Percentiles rank a stretch among this genome's conserved stretches.
Evolutionary conservation across 148 eudicot genomes (phyloP).

Genomic region (Euryodendron excelsum): DNA sequence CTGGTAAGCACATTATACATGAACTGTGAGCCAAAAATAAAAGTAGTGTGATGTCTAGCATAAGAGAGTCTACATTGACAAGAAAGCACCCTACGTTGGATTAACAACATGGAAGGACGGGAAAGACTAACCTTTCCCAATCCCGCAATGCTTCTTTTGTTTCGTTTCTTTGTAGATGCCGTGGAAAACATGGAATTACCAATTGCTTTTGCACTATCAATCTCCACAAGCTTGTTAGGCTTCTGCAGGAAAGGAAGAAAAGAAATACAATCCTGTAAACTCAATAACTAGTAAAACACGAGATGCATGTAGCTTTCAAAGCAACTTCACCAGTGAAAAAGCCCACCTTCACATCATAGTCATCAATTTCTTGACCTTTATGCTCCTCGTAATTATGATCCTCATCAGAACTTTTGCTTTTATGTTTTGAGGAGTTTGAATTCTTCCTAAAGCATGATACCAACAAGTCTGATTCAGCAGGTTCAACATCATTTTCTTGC

Average conservation of each 20-base stretch:
- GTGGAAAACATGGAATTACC: constrained; percentile 37
- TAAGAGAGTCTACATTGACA: not conserved
- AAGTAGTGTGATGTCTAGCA: not conserved
- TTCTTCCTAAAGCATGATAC: constrained; percentile 37
- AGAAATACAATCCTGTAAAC: not conserved
- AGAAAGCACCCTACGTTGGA: not conserved
- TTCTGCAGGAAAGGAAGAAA: constrained; percentile 29
- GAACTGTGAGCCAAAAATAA: not conserved
- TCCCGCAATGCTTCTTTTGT: constrained; percentile 56
- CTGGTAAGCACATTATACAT: not conserved
- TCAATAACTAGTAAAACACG: constrained; percentile 7
- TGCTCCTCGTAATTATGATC: constrained; percentile 24
- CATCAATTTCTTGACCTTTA: constrained; percentile 29
- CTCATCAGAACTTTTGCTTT: constrained; percentile 35
- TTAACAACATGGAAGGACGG: not conserved
- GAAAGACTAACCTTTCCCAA: constrained; percentile 70
- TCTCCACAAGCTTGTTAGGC: constrained; percentile 16
- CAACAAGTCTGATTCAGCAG: constrained; percentile 45
- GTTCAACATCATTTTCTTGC: constrained; percentile 37
- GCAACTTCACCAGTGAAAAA: constrained; percentile 18
- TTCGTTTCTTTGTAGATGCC: constrained; percentile 50
- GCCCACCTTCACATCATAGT: constrained; percentile 43
- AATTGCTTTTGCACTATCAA: constrained; percentile 25
- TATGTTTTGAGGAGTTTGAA: constrained; percentile 9
- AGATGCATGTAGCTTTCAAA: constrained; percentile 2